Base-by-base conservation (phyloP, 1,284 basidiomycete species). In the Puccinia polysora region DNA sequence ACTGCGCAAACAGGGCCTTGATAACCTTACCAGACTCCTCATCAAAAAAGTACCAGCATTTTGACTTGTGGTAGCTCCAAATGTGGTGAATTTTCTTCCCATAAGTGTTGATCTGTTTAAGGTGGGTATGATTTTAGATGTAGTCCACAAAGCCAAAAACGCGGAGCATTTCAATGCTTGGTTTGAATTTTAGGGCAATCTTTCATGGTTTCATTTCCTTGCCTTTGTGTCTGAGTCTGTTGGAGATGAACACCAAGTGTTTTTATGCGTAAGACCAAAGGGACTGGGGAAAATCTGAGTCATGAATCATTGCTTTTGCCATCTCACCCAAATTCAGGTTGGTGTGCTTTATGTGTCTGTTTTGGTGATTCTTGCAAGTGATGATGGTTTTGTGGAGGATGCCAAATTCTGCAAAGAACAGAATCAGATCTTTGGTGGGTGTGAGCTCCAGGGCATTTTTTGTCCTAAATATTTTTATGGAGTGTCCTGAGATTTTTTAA, bases 331-430 rank as follows among this genome's bases (percentile, higher is more conserved):
- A 18, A 4, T 30, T 56, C 14, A 18, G 55, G 14, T 56, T 56
- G 1, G 18, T 20, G 4, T 36, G 8, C 23, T 56, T n/a, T 1
- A 56, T 20, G 2, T 15, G 32, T n/a, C 32, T 20, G 23, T 56
- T 56, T n/a, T 56, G 55, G 38, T 56, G 55, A 56, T 56, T 15
- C 15, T n/a, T n/a, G n/a, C n/a, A n/a, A n/a, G n/a, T n/a, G n/a
- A n/a, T n/a, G n/a, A n/a, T n/a, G n/a, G n/a, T n/a, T n/a, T n/a
- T n/a, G n/a, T n/a, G n/a, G n/a, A n/a, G n/a, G n/a, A n/a, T n/a
- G n/a, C n/a, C n/a, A n/a, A n/a, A n/a, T n/a, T n/a, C n/a, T n/a
- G n/a, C n/a, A n/a, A n/a, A n/a, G n/a, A n/a, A n/a, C n/a, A n/a
- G n/a, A n/a, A n/a, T n/a, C n/a, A n/a, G n/a, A n/a, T n/a, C n/a